Percentiles rank a stretch among this genome's conserved stretches.
phyloP scores from a whole-genome alignment of 2,329 filamentous ascomycete species.

The Colletotrichum orbiculare region DNA sequence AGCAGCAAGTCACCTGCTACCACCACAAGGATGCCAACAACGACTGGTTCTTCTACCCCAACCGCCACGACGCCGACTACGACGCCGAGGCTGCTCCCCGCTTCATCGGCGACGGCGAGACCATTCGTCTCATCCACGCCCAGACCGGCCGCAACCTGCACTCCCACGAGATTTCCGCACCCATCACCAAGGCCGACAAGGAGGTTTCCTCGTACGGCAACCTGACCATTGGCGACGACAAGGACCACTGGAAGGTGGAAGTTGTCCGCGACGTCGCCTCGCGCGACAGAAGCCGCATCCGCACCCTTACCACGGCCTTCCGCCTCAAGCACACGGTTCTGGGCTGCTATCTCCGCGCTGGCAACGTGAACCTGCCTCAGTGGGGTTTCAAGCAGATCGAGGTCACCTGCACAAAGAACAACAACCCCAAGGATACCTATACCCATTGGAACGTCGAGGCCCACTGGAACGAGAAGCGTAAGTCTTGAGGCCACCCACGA shows the following conservation, averaged over 20 bases:
- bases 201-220: constrained; percentile 98
- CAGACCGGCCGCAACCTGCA: constrained; percentile 98
- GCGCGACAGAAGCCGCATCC: constrained; percentile 83
- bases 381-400: constrained; percentile 99
- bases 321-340: constrained; percentile 84
- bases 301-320: constrained; percentile 94
- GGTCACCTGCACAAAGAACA: constrained; percentile 92
- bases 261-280: constrained; percentile 91
- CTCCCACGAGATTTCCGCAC: constrained; percentile 90
- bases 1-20: constrained; percentile 99
- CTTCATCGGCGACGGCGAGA: constrained; percentile 81
- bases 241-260: constrained; percentile 97
- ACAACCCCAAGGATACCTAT: constrained; percentile 91
- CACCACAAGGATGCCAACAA: constrained; percentile 99
- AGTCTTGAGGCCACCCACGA: constrained; percentile 52
- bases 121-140: constrained; percentile 89
- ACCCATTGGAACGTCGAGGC: constrained; percentile 99
- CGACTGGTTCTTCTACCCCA: constrained; percentile 99
- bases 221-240: constrained; percentile 92
- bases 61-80: constrained; percentile 80
- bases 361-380: constrained; percentile 95
- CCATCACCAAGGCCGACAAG: constrained; percentile 86
- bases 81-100: constrained; percentile 76
- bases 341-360: constrained; percentile 93
- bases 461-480: constrained; percentile 92